Conservation (phyloP, 805 yeast genomes). For the Candida ulmi region DNA sequence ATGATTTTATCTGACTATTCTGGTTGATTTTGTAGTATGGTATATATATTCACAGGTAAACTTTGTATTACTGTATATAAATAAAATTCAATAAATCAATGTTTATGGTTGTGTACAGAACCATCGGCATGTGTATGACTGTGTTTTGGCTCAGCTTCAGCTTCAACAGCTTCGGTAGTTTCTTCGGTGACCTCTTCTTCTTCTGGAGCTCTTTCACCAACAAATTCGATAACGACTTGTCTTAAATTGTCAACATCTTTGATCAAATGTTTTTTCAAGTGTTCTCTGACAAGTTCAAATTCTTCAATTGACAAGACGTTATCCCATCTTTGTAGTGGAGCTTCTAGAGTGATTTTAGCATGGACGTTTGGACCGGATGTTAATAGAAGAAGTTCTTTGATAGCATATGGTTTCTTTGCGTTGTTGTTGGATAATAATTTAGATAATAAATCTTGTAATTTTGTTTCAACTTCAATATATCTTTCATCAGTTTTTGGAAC, state of each 20-base stretch:
- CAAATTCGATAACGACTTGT: conserved; percentile 36
- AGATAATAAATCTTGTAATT: conserved; percentile 29
- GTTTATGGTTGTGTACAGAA: conserved; percentile 22
- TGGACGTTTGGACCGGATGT: conserved; percentile 54
- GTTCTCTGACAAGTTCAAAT: conserved; percentile 35
- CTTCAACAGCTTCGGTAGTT: neutral
- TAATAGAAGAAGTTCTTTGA: conserved; percentile 41
- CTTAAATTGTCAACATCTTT: conserved; percentile 37
- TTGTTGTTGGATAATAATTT: conserved; percentile 37
- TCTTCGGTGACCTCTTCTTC: conserved; percentile 17
- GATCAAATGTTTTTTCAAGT: conserved; percentile 28
- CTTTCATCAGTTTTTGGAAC: conserved; percentile 44
- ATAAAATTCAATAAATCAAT: conserved; percentile 7
- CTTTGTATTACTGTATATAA: too few species aligned
- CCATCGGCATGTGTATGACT: conserved; percentile 23
- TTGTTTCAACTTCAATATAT: conserved; percentile 36
- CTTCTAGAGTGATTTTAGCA: conserved; percentile 29
- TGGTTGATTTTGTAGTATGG: too few species aligned
- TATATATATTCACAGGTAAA: too few species aligned
- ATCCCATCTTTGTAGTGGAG: conserved; percentile 41
- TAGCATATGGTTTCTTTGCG: conserved; percentile 29
- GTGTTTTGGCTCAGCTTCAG: conserved; percentile 10
- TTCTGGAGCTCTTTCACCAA: conserved; percentile 26
- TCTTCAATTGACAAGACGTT: conserved; percentile 35
- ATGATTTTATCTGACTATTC: too few species aligned